Conservation (phyloP, 306 rosid genomes). For the Dicorynia guianensis region DNA sequence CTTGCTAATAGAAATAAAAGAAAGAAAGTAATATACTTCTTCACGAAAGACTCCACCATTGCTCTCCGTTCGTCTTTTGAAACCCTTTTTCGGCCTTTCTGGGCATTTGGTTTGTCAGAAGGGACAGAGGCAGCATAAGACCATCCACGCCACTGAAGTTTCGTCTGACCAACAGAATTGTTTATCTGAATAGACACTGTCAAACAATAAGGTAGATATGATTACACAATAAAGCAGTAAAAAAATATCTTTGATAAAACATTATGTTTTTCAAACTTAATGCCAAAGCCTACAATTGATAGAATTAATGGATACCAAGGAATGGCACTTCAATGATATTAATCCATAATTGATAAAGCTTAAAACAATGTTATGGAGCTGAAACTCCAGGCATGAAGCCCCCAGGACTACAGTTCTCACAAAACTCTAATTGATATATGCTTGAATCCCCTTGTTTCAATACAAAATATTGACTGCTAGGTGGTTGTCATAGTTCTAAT, state of each 20-base stretch:
- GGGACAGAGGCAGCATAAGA: slow-evolving; percentile 55
- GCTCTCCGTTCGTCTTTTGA: slow-evolving; percentile 56
- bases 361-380: not conserved
- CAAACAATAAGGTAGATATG: slow-evolving; percentile 28
- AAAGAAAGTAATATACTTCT: slow-evolving; percentile 48
- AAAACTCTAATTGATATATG: not conserved
- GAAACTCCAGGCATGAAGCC: not conserved
- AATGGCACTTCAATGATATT: slow-evolving; percentile 15
- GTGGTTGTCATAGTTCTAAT: not conserved
- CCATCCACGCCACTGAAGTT: slow-evolving; percentile 48
- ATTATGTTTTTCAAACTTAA: slow-evolving; percentile 26
- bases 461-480: not conserved
- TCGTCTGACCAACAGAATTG: slow-evolving; percentile 32
- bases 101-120: slow-evolving; percentile 42
- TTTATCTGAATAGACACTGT: slow-evolving; percentile 44
- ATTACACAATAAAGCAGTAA: slow-evolving; percentile 27
- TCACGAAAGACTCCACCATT: slow-evolving; percentile 65
- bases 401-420: not conserved
- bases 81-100: slow-evolving; percentile 45
- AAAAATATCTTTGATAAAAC: not conserved
- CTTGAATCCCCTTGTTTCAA: not conserved
- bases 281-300: slow-evolving; percentile 10
- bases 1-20: not conserved
- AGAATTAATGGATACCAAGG: slow-evolving; percentile 7
- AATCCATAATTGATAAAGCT: not conserved